Base-by-base conservation (phyloP, 768 basidiomycete genomes). In the Kwoniella botswanensis region DNA sequence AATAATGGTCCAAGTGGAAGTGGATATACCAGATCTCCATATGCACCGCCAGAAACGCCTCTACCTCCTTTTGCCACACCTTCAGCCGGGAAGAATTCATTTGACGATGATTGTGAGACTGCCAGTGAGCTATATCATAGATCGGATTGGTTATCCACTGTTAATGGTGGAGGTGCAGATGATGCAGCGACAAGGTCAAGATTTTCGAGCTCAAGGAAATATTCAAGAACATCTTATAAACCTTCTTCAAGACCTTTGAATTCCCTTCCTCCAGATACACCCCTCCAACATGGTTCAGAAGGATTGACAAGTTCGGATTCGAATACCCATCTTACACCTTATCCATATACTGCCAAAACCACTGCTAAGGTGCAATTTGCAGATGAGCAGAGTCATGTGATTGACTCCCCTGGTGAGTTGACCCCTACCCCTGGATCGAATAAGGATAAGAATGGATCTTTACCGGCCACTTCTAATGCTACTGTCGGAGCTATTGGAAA, bases 351-450 rank as follows among this genome's bases (percentile, higher is more conserved):
- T 50, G 46, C 7, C 46, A 50, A 18, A 22, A 57, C 26, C n/a
- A 53, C 46, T 6, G 50, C 57, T 18, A 50, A 35, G n/a, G 62
- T 63, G 7, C 43, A 69, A 43, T 63, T 63, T 44, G 62, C 62
- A 4, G 54, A 69, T 21, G 41, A 63, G 13, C 68, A 69, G 42
- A 42, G 22, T 26, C 15, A 18, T 17, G 42, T 63, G n/a, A 63
- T 63, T 46, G 62, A 63, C 26, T 60, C 57, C 15, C 68, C 68
- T 15, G 18, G n/a, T 21, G 59, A 68, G 52, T 55, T 69, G 4
- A 69, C 68, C 11, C 67, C 50, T 22, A 56, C 64, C 35, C 35
- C 35, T 13, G 26, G 21, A 3, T 7, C 9, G 57, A 21, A 24
- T 7, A 58, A 26, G 57, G 21, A 12, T 11, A 22, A 55, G 21